Evolutionary conservation across 805 yeast genomes (phyloP).

Genomic region (Wickerhamiella alocasiicola): DNA sequence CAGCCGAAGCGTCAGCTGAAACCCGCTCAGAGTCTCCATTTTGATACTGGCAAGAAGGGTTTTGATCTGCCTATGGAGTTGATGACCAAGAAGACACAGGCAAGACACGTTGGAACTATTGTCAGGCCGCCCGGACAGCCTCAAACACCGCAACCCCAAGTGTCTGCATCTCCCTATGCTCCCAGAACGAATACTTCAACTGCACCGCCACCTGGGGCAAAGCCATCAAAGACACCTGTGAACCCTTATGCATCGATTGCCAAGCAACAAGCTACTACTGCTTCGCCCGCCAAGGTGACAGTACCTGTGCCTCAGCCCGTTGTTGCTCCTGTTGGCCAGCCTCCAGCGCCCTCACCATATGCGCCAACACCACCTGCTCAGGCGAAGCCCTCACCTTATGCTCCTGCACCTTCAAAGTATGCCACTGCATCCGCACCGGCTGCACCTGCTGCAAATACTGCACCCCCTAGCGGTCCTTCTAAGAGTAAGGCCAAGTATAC

Average conservation of each 20-base stretch:
- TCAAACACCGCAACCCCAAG: background rate
- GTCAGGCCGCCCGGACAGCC: conserved; percentile 1
- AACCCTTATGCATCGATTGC: conserved; percentile 12
- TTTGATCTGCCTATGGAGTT: conserved; percentile 27
- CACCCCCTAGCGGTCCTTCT: background rate
- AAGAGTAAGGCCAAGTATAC: background rate
- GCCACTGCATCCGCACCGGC: background rate
- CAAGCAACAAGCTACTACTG: conserved; percentile 9
- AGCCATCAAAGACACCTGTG: conserved; percentile 3
- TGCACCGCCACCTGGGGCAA: conserved; percentile 14
- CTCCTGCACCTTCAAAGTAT: background rate
- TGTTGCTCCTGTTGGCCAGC: background rate
- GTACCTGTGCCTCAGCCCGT: conserved; percentile 7
- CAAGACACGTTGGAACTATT: background rate
- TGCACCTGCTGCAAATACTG: background rate
- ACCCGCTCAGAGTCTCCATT: conserved; percentile 16
- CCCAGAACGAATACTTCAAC: conserved; percentile 14
- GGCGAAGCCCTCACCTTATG: background rate
- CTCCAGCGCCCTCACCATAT: background rate
- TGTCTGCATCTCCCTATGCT: conserved; percentile 16
- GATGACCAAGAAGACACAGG: conserved; percentile 11
- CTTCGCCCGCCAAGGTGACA: conserved; percentile 12
- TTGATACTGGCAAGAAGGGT: conserved; percentile 22
- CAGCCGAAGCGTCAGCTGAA: conserved; percentile 1
- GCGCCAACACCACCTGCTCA: background rate